Conservation (phyloP, 495 filamentous ascomycete genomes). For the Cercophora newfieldiana region DNA sequence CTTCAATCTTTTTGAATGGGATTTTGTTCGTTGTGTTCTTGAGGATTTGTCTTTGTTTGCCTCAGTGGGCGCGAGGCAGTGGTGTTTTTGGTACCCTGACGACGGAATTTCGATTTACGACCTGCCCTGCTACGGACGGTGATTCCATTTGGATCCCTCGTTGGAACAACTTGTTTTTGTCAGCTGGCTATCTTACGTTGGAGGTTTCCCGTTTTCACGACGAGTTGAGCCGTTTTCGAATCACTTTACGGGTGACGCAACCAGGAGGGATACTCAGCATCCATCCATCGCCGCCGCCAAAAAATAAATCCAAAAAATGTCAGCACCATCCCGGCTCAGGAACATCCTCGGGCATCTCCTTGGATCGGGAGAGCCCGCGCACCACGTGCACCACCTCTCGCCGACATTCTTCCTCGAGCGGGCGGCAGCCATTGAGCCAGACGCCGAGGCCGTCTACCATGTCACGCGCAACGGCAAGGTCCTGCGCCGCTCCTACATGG, state of each 20-base stretch:
- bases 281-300: neutral
- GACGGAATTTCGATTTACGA: too few relatives aligned
- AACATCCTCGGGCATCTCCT: conserved; percentile 65
- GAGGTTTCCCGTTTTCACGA: neutral
- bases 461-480: conserved; percentile 71
- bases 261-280: too few relatives aligned
- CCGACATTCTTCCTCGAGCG: conserved; percentile 88
- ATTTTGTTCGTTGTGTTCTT: too few relatives aligned
- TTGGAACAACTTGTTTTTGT: too few relatives aligned
- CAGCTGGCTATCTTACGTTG: too few relatives aligned
- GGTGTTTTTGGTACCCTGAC: too few relatives aligned
- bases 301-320: conserved; percentile 35
- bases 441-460: conserved; percentile 86
- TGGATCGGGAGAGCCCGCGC: conserved; percentile 41
- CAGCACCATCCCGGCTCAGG: conserved; percentile 48
- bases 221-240: too few relatives aligned
- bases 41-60: too few relatives aligned
- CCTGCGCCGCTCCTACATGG: conserved; percentile 72
- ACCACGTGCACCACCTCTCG: conserved; percentile 77
- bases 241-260: conserved; percentile 3
- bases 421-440: conserved; percentile 86
- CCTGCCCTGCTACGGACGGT: too few relatives aligned
- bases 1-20: too few relatives aligned
- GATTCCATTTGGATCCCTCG: too few relatives aligned
- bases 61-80: too few relatives aligned